Evolutionary conservation across 805 yeast species (phyloP).

Genomic region (Pichia scutulata): DNA sequence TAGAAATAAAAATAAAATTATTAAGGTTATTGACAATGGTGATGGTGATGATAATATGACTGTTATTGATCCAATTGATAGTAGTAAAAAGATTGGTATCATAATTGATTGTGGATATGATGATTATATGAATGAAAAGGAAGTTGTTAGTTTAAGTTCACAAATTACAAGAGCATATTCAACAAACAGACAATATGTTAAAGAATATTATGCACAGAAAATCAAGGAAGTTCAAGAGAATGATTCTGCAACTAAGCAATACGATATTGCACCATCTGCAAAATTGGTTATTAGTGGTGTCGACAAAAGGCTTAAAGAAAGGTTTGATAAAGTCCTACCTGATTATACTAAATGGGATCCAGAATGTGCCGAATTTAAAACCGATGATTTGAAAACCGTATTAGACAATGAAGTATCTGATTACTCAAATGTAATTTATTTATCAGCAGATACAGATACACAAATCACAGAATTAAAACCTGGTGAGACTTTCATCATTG

Average conservation of each 20-base stretch:
- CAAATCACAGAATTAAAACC: slow-evolving; percentile 54
- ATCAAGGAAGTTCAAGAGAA: background rate
- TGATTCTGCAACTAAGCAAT: background rate
- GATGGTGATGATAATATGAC: slow-evolving; percentile 39
- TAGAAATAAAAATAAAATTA: slow-evolving; percentile 24
- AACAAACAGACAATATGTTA: slow-evolving; percentile 48
- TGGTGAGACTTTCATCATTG: slow-evolving; percentile 75
- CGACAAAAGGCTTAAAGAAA: slow-evolving; percentile 50
- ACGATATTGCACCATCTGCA: slow-evolving; percentile 31
- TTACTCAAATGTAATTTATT: slow-evolving; percentile 46
- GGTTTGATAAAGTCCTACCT: slow-evolving; percentile 60
- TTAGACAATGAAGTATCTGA: slow-evolving; percentile 29
- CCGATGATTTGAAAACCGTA: slow-evolving; percentile 29
- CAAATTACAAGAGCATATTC: slow-evolving; percentile 82
- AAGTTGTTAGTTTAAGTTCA: slow-evolving; percentile 58
- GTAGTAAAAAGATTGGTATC: slow-evolving; percentile 27
- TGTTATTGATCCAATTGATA: slow-evolving; percentile 28
- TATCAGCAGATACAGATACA: slow-evolving; percentile 83
- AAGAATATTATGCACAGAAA: slow-evolving; percentile 27
- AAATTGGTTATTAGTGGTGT: slow-evolving; percentile 58
- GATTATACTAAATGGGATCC: slow-evolving; percentile 60
- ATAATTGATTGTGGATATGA: slow-evolving; percentile 90
- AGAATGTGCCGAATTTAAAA: slow-evolving; percentile 42
- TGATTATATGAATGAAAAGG: slow-evolving; percentile 74
- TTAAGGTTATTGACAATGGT: slow-evolving; percentile 17